A percentile compares a stretch with the other conserved stretches of the same genome.
phyloP scores from a whole-genome alignment of 2,329 filamentous ascomycete genomes.

The Ceratocystis albifundus region DNA sequence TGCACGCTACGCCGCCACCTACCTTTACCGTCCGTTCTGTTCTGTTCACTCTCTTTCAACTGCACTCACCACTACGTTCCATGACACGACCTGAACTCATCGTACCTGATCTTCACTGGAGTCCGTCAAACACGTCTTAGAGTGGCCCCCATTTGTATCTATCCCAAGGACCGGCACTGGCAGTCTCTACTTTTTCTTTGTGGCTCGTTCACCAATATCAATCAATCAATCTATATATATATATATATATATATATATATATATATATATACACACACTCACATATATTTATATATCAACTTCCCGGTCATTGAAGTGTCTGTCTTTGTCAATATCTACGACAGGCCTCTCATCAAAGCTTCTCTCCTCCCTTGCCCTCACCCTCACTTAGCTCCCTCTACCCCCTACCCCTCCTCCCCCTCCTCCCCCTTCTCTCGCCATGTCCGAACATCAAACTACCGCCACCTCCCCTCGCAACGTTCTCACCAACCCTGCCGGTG shows the following conservation, averaged over 20 bases:
- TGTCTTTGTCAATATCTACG: no score
- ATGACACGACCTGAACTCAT: conserved; percentile 5
- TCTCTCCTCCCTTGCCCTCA: background rate
- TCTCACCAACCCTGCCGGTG: background rate
- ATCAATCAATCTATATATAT: background rate
- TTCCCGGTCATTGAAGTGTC: no score
- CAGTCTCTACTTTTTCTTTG: background rate
- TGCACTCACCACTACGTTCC: background rate
- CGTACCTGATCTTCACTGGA: background rate
- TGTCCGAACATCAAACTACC: background rate
- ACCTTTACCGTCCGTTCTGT: background rate
- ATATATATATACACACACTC: no score
- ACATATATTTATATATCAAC: background rate
- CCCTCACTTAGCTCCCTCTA: background rate
- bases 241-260: background rate
- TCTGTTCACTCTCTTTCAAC: background rate
- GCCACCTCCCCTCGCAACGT: background rate
- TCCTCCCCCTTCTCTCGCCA: background rate
- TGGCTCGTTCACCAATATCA: background rate
- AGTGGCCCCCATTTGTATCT: background rate
- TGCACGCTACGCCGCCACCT: no score
- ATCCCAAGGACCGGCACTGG: background rate
- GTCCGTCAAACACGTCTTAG: conserved; percentile 1
- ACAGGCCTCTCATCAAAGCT: no score
- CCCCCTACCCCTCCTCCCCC: background rate